Evolutionary conservation across 208 protist genomes (phyloP), one percentile per base, ranked within the genome.

Genomic region (Zelonia costaricensis): DNA sequence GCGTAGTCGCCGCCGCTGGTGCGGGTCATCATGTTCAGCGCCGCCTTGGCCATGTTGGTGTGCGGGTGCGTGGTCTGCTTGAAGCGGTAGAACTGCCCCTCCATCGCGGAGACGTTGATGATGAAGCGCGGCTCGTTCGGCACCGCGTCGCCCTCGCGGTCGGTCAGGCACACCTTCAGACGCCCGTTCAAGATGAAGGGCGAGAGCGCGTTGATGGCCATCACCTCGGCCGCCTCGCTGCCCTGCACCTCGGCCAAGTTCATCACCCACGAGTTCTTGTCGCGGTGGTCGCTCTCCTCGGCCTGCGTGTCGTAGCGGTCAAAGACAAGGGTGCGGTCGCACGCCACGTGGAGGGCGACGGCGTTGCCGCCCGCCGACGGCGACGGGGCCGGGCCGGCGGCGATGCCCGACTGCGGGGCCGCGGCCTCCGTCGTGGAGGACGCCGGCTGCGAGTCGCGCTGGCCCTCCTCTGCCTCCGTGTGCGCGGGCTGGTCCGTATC

Each of bases 11-110:
- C 79, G 9, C 82, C 92, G 47, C 89, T 91, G 4, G 95, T 98
- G 57, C 96, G 91, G 2, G 98, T 99, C 95, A 99, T 98, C 98
- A 99, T 99, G 76, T 99, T 99, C 54, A 99, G 92, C 36, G 97
- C 93, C 18, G 98, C 98, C 84, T 99, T 99, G 42, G 95, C 96
- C 96, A 99, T 99, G 82, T 99, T 99, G 30, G 97, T 99, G 88
- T 99, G 98, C 45, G 94, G 94, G 68, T 99, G 98, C 20, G 88
- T 95, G 18, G 86, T 89, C 61, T 94, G 86, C 76, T 97, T 95
- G 72, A 86, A 94, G 20, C 88, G 82, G 75, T 97, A 96, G 70
- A 97, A 97, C 82, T 97, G 91, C 18, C 97, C 98, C 69, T 99
- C 98, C 98, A 99, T 99, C 20, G 97, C 97, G 15, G 82, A 94